A percentile compares a stretch with the other conserved stretches of the same genome.
phyloP scores from a whole-genome alignment of 2,329 filamentous ascomycete genomes.

The Botrytis fragariae region DNA sequence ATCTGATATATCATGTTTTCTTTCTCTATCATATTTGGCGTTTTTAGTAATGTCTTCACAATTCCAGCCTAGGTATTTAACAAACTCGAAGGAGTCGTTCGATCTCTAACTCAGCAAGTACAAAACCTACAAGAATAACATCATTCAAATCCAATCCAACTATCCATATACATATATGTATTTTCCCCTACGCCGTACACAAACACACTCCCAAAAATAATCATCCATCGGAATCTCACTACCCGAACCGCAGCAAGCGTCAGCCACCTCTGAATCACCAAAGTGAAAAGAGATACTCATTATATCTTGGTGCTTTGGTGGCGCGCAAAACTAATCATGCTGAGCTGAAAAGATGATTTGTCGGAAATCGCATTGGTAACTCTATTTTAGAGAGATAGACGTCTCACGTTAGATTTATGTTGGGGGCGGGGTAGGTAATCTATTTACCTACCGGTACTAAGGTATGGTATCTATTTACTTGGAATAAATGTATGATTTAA shows the following conservation, averaged over 20 bases:
- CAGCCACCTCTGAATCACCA: neutral
- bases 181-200: neutral
- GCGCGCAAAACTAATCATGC: neutral
- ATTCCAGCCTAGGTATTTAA: no score
- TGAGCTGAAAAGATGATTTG: neutral
- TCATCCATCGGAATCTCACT: neutral
- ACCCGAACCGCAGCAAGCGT: neutral
- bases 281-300: neutral
- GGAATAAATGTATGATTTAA: neutral
- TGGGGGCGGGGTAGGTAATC: neutral
- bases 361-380: neutral
- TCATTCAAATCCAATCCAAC: neutral
- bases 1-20: neutral
- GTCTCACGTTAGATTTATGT: neutral
- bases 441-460: neutral
- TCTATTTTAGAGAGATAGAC: neutral
- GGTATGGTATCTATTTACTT: neutral
- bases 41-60: no score
- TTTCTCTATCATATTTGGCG: neutral
- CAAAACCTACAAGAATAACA: neutral
- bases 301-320: neutral
- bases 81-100: no score
- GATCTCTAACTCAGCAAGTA: no score
- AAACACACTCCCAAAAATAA: neutral
- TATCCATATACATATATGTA: neutral